Evolutionary conservation across 805 yeast species (phyloP), one percentile per base, ranked within the genome.

Genomic region (Brettanomyces bruxellensis): DNA sequence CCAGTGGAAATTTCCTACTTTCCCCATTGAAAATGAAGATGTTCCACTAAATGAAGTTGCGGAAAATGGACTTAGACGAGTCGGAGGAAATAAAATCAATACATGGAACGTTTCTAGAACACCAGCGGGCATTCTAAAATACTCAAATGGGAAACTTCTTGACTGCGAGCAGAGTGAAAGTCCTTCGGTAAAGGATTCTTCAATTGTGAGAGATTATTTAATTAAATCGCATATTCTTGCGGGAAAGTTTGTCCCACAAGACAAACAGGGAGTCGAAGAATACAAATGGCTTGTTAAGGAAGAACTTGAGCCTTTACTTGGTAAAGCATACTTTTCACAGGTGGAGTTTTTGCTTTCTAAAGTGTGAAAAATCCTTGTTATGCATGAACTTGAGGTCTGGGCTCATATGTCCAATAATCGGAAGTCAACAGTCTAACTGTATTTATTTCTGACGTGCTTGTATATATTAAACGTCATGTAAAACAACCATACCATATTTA

Each of bases 71-170:
- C 67, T 93, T 47, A 74, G 79, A 60, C 55, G 64, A 23, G 56
- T 85, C 22, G 96, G 96, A 18, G 95, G 96, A 32, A 76, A 72
- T 9, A 63, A 73, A 46, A 76, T 93, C 61, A 85, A 88, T 66
- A 83, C 88, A 40, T 91, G 95, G 86, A 78, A 85, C 22, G 95
- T 93, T n/a, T 88, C 98, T 24, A 79, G 78, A 47, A 84, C 84
- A 4, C 98, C 99, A 38, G 83, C 90, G 38, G 89, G 82, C 40
- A 79, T 83, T 1, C 59, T 83, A 51, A 71, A 77, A 53, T 73
- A 69, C 50, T 43, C 54, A 12, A 58, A 60, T 34, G 58, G 58
- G 32, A 60, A 64, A 12, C 42, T 56, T 25, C 60, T 60, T 13
- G 47, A 52, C 7, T 8, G n/a, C n/a, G n/a, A 18, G 23, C 23